Evolutionary conservation across 345 rosid species (phyloP).

Genomic region (Hirschfeldia incana): DNA sequence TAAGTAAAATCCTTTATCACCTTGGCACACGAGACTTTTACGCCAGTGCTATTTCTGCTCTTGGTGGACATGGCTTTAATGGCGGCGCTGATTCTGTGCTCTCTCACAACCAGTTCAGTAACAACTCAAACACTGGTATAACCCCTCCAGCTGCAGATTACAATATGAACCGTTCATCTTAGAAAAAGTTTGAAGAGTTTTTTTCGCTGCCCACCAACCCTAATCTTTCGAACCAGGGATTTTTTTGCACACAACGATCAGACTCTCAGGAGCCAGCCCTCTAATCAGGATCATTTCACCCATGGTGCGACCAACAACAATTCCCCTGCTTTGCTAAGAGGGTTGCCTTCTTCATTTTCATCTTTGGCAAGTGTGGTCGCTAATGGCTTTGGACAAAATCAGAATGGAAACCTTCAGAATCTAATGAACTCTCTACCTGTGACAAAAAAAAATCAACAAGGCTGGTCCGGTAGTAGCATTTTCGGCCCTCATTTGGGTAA

Average conservation of each 20-base stretch:
- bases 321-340: slow-evolving; percentile 54
- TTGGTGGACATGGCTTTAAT: background rate
- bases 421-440: slow-evolving; percentile 54
- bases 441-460: slow-evolving; percentile 21
- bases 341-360: slow-evolving; percentile 47
- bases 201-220: slow-evolving; percentile 41
- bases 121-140: too few relatives aligned
- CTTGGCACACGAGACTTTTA: background rate
- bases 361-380: slow-evolving; percentile 27
- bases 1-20: too few relatives aligned
- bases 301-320: slow-evolving; percentile 46
- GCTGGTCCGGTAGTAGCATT: slow-evolving; percentile 30
- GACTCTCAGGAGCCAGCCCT: slow-evolving; percentile 28
- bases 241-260: slow-evolving; percentile 24
- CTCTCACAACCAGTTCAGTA: slow-evolving; percentile 18
- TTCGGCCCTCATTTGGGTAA: slow-evolving; percentile 32
- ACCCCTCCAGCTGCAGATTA: too few relatives aligned
- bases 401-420: slow-evolving; percentile 56
- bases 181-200: slow-evolving; percentile 26
- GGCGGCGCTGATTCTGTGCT: slow-evolving; percentile 18
- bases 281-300: slow-evolving; percentile 52
- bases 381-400: slow-evolving; percentile 35
- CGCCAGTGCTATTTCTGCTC: background rate
- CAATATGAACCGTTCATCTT: too few relatives aligned
- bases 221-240: slow-evolving; percentile 40